Evolutionary conservation across 2,329 filamentous ascomycete genomes (phyloP).

Genomic region (Pseudogymnoascus sp.): DNA sequence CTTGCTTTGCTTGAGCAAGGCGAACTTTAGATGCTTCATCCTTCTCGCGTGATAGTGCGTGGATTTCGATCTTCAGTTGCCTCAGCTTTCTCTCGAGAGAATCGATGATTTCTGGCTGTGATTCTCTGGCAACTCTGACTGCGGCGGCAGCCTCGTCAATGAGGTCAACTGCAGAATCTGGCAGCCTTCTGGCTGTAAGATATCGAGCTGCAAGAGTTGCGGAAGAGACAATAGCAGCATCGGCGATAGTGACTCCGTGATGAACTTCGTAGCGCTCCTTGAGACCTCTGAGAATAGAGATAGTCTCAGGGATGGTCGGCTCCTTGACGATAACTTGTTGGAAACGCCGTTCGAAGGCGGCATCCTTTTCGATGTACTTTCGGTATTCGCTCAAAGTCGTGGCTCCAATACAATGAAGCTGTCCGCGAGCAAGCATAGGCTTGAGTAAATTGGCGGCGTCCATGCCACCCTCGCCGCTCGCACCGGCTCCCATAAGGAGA

Average conservation of each 20-base stretch:
- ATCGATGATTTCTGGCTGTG: conserved; percentile 91
- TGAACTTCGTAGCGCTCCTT: conserved; percentile 98
- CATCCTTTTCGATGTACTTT: conserved; percentile 98
- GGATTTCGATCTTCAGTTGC: conserved; percentile 95
- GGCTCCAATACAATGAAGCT: conserved; percentile 95
- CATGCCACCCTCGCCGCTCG: conserved; percentile 95
- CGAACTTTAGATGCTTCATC: conserved; percentile 86
- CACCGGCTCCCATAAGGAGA: conserved; percentile 93
- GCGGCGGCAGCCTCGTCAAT: conserved; percentile 95
- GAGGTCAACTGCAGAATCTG: conserved; percentile 93
- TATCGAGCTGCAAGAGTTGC: conserved; percentile 92
- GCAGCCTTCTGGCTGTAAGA: conserved; percentile 80
- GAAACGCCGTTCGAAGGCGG: conserved; percentile 95
- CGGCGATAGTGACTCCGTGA: conserved; percentile 93
- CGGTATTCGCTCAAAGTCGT: conserved; percentile 93
- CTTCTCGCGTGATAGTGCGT: conserved; percentile 86
- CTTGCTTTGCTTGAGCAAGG: conserved; percentile 74
- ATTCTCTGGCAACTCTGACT: conserved; percentile 92
- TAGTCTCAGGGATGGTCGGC: conserved; percentile 77
- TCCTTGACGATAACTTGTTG: conserved; percentile 98
- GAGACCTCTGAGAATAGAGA: conserved; percentile 95
- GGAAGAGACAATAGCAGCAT: conserved; percentile 84
- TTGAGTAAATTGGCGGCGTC: conserved; percentile 96
- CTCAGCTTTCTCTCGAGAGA: conserved; percentile 84
- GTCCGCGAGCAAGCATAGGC: conserved; percentile 93